Evolutionary conservation across 1,284 basidiomycete genomes (phyloP).

Genomic region (Ganoderma resinaceum): DNA sequence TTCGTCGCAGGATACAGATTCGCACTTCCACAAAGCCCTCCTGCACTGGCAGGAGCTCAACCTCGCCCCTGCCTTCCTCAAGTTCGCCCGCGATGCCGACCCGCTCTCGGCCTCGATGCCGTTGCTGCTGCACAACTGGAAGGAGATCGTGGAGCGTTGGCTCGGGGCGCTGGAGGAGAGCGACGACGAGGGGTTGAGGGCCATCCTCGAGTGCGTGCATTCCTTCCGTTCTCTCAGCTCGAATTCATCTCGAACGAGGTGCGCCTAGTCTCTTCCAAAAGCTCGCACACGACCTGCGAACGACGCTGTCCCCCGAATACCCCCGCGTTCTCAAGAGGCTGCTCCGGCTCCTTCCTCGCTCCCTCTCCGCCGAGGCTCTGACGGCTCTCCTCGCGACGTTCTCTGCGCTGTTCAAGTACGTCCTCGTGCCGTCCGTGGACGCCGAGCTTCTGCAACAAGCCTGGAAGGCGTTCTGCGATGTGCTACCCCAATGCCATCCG

Average conservation of each 20-base stretch:
- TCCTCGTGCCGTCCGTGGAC: slow-evolving; percentile 65
- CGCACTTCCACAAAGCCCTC: slow-evolving; percentile 74
- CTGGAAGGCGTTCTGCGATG: slow-evolving; percentile 58
- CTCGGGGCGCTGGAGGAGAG: slow-evolving; percentile 56
- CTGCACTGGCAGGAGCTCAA: slow-evolving; percentile 82
- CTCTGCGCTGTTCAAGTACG: slow-evolving; percentile 70
- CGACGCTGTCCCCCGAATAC: slow-evolving; percentile 69
- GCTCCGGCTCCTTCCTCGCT: slow-evolving; percentile 62
- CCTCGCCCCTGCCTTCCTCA: slow-evolving; percentile 78
- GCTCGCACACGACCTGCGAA: slow-evolving; percentile 76
- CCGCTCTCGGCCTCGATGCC: slow-evolving; percentile 80
- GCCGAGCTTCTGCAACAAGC: slow-evolving; percentile 60
- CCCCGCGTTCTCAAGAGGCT: slow-evolving; percentile 58
- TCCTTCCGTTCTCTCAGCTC: slow-evolving; percentile 10
- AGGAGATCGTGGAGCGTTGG: slow-evolving; percentile 71
- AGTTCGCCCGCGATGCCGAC: slow-evolving; percentile 67
- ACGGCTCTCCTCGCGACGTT: slow-evolving; percentile 70
- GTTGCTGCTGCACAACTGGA: slow-evolving; percentile 82
- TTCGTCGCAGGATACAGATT: slow-evolving; percentile 66
- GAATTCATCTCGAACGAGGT: slow-evolving; percentile 27
- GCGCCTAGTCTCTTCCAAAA: slow-evolving; percentile 72
- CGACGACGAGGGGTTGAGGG: slow-evolving; percentile 73
- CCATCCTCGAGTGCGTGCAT: slow-evolving; percentile 72
- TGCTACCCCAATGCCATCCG: slow-evolving; percentile 63
- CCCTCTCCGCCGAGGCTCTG: slow-evolving; percentile 64